Evolutionary conservation across 1,139 yeast species (phyloP), one percentile per base, ranked within the genome.

Genomic region (Sugiyamaella paludigena): DNA sequence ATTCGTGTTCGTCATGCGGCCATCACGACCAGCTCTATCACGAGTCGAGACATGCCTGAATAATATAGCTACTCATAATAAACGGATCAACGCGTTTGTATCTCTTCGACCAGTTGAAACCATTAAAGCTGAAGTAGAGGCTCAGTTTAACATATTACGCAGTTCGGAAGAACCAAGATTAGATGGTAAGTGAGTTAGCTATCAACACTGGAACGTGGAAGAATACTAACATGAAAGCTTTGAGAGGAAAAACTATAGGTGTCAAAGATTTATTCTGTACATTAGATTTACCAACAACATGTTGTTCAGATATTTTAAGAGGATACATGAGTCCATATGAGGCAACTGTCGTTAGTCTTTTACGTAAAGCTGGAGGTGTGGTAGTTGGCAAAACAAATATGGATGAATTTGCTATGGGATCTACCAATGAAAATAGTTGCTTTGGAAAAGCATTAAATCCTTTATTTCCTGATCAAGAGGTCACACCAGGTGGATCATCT

Each of bases 361-460:
- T 92, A n/a, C 65, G 73, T 12, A 58, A 66, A 0, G 72, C 75
- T 2, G 87, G 89, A 0, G 75, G 77, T 24, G 59, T 66, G 0
- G 63, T 83, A n/a, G 69, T 82, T 0, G 98, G 96, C 0, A 92
- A 91, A 66, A 78, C 95, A n/a, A 92, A 92, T 59, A 73, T 94
- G 78, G 99, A 94, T 69, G 98, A 94, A 68, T 94, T 92, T 70
- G 98, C 95, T 1, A 94, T 94, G 98, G 99, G 98, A 28, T 67
- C 73, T 66, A 60, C 72, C 72, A 56, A 75, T 78, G 35, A 77
- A 74, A 62, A 79, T 84, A 7, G 70, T 57, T 52, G 58, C 47
- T 83, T 71, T 63, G 97, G 96, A 0, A 55, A 52, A 27, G 55
- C 59, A n/a, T 45, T 72, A 5, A 92, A 92, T 62, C 98, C 98